Evolutionary conservation across 331 rosid species (phyloP).

Genomic region (Ulmus americana): DNA sequence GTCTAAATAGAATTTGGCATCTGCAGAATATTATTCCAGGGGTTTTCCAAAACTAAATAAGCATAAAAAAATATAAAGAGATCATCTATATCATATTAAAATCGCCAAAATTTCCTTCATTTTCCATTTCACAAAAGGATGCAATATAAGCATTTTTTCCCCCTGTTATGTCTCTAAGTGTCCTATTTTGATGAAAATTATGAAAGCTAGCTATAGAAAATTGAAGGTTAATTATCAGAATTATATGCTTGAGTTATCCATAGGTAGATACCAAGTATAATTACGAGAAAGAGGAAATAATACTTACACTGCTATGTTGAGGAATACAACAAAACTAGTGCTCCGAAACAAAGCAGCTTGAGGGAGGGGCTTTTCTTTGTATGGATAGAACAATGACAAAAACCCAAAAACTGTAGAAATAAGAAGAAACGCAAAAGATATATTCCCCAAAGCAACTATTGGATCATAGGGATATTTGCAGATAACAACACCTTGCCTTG

Average conservation of each 20-base stretch:
- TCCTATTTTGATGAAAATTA: too few relatives aligned
- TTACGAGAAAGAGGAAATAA: too few relatives aligned
- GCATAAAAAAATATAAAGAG: too few relatives aligned
- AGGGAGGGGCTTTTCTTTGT: conserved; percentile 24
- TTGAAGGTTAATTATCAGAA: background rate
- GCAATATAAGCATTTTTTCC: too few relatives aligned
- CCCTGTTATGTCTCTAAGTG: too few relatives aligned
- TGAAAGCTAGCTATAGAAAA: too few relatives aligned
- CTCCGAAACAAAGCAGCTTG: conserved; percentile 14
- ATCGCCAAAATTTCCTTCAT: too few relatives aligned
- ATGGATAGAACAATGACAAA: conserved; percentile 25
- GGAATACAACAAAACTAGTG: conserved; percentile 16
- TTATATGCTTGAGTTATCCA: background rate
- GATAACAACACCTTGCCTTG: conserved; percentile 22
- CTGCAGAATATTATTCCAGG: too few relatives aligned
- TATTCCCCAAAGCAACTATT: conserved; percentile 22
- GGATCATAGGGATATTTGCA: conserved; percentile 35
- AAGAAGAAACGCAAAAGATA: conserved; percentile 25
- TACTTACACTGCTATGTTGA: conserved; percentile 30
- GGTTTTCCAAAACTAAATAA: too few relatives aligned
- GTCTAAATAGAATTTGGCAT: too few relatives aligned
- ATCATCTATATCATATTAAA: too few relatives aligned
- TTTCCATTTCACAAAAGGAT: too few relatives aligned
- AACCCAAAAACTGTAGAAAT: conserved; percentile 19
- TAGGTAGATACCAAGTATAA: background rate